phyloP scores from a whole-genome alignment of 1,284 basidiomycete genomes.

The Stygiomarasmius scandens region DNA sequence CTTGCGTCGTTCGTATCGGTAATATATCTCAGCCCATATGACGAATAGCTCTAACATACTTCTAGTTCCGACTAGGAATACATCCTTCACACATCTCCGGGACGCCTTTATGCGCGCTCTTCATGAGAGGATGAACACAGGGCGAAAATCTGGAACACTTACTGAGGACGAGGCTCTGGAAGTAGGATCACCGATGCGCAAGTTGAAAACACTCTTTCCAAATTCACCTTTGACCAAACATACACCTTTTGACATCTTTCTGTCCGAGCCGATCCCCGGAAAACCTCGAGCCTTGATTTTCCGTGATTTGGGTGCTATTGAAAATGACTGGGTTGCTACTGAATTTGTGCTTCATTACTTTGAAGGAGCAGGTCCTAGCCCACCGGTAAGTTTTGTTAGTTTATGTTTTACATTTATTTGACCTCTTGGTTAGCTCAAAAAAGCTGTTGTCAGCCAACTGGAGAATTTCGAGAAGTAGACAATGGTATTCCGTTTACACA shows the following conservation, averaged over 20 bases:
- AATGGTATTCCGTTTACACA: too few relatives aligned
- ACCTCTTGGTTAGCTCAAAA: conserved; percentile 44
- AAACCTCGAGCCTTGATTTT: conserved; percentile 63
- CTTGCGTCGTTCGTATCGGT: conserved; percentile 80
- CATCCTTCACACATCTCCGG: conserved; percentile 80
- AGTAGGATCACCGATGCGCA: conserved; percentile 65
- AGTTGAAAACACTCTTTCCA: conserved; percentile 77
- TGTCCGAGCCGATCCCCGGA: conserved; percentile 56
- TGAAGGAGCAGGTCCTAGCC: conserved; percentile 68
- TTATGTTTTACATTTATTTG: neutral
- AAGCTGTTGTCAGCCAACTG: conserved; percentile 34
- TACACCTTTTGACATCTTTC: conserved; percentile 66
- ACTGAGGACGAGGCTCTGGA: conserved; percentile 59
- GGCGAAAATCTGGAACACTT: conserved; percentile 52
- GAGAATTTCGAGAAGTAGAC: conserved; percentile 27
- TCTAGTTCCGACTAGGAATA: conserved; percentile 79
- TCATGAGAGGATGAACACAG: conserved; percentile 62
- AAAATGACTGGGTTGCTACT: conserved; percentile 73
- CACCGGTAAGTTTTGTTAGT: conserved; percentile 52
- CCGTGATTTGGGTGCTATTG: conserved; percentile 69
- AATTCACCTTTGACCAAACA: conserved; percentile 67
- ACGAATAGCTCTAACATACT: conserved; percentile 4
- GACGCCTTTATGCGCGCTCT: conserved; percentile 86
- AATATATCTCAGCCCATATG: conserved; percentile 20
- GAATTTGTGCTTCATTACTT: conserved; percentile 78